phyloP scores from a whole-genome alignment of 2,329 filamentous ascomycete species.

The Rachicladosporium sp. region DNA sequence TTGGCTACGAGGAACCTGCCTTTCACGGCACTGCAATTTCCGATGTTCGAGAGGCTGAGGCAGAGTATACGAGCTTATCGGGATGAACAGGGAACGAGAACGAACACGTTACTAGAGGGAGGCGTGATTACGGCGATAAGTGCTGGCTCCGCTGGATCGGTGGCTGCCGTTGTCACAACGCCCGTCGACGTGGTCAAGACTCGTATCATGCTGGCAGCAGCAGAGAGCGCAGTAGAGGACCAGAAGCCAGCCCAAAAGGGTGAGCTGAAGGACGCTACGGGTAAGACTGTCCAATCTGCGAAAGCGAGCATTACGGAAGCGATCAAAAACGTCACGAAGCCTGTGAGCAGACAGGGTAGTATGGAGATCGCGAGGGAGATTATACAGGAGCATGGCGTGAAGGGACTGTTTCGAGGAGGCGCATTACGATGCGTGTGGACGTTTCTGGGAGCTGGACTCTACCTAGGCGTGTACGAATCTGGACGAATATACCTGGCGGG shows the following conservation, averaged over 20 bases:
- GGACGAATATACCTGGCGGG: constrained; percentile 45
- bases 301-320: constrained; percentile 20
- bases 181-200: constrained; percentile 87
- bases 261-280: constrained; percentile 28
- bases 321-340: constrained; percentile 22
- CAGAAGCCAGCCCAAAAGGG: constrained; percentile 11
- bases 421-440: constrained; percentile 67
- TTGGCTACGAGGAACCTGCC: constrained; percentile 73
- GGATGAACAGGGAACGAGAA: constrained; percentile 25
- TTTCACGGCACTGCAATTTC: constrained; percentile 80
- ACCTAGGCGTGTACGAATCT: constrained; percentile 76
- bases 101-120: constrained; percentile 47
- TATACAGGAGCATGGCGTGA: constrained; percentile 52
- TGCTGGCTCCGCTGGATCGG: constrained; percentile 59
- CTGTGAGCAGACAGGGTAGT: constrained; percentile 27
- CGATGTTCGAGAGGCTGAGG: constrained; percentile 66
- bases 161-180: constrained; percentile 73
- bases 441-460: constrained; percentile 50
- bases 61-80: constrained; percentile 37
- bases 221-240: constrained; percentile 21
- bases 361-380: constrained; percentile 54
- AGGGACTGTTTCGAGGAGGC: constrained; percentile 66
- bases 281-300: constrained; percentile 23
- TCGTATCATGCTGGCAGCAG: constrained; percentile 66
- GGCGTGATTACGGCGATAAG: constrained; percentile 59